Conservation (phyloP, 2,329 filamentous ascomycete genomes). For the Fusarium sp. region DNA sequence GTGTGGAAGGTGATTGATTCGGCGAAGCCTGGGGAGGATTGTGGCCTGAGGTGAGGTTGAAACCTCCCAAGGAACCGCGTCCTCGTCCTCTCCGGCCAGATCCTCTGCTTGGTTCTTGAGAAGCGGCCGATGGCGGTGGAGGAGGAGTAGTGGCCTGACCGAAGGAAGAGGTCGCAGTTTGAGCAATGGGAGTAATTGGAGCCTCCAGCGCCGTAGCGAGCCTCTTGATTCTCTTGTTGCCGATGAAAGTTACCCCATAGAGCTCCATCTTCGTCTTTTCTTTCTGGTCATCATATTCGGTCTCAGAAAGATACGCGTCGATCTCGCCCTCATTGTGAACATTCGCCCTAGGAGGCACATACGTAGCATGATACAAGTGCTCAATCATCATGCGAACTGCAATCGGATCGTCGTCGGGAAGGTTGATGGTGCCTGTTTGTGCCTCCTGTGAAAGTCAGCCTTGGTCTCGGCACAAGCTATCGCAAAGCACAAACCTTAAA, state of each 20-base stretch:
- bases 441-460: not conserved
- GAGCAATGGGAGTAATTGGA: accelerated
- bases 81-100: accelerated
- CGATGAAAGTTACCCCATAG: accelerated
- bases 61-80: accelerated
- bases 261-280: not conserved
- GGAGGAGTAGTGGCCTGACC: accelerated
- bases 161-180: accelerated
- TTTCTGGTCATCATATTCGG: not conserved
- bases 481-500: not conserved
- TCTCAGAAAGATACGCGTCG: accelerated
- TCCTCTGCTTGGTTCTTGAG: accelerated
- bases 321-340: no score
- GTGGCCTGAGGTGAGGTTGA: accelerated
- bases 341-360: not conserved
- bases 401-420: conserved; percentile 5
- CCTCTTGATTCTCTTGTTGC: not conserved
- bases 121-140: accelerated
- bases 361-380: conserved; percentile 12
- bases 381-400: conserved; percentile 9
- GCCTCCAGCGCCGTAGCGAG: accelerated
- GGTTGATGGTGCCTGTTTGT: not conserved
- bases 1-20: accelerated
- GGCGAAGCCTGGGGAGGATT: accelerated
- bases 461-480: not conserved